These are phyloP conservation scores for Trichophyton schoenleinii DNA, from an alignment of 2,329 filamentous ascomycete genomes.

Conservation along the genomic window DNA sequence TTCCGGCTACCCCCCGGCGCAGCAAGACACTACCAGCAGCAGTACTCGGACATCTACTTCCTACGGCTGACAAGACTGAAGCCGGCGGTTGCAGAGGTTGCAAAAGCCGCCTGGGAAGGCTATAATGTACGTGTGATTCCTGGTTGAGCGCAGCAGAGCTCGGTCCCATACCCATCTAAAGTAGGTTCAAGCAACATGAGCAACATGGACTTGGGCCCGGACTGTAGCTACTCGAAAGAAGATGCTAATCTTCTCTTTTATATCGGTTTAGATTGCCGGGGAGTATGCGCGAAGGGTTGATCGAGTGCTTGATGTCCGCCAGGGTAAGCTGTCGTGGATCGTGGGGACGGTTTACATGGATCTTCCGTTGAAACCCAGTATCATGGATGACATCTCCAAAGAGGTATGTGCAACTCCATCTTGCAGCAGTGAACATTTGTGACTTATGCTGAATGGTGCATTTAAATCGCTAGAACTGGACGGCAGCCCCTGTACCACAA, in stretches of 20 bases:
- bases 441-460: neutral
- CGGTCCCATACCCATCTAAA: neutral
- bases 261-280: conserved; percentile 48
- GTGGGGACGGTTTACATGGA: conserved; percentile 94
- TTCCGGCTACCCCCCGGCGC: conserved; percentile 57
- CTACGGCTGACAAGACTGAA: conserved; percentile 78
- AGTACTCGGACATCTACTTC: conserved; percentile 98
- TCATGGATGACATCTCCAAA: conserved; percentile 87
- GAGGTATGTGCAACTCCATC: conserved; percentile 50
- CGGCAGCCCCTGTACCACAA: conserved; percentile 63
- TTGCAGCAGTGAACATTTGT: neutral
- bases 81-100: conserved; percentile 63
- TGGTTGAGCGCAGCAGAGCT: neutral
- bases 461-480: conserved; percentile 55
- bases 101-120: conserved; percentile 61
- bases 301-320: conserved; percentile 83
- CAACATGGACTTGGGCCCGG: neutral
- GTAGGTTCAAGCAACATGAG: neutral
- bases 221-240: neutral
- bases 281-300: conserved; percentile 67
- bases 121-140: conserved; percentile 41
- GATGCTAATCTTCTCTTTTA: conserved; percentile 5
- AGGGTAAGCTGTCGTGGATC: conserved; percentile 93
- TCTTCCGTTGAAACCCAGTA: conserved; percentile 89
- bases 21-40: conserved; percentile 68